Evolutionary conservation across 352 stramenopile species (phyloP).

Genomic region (Globisporangium echinulatum): DNA sequence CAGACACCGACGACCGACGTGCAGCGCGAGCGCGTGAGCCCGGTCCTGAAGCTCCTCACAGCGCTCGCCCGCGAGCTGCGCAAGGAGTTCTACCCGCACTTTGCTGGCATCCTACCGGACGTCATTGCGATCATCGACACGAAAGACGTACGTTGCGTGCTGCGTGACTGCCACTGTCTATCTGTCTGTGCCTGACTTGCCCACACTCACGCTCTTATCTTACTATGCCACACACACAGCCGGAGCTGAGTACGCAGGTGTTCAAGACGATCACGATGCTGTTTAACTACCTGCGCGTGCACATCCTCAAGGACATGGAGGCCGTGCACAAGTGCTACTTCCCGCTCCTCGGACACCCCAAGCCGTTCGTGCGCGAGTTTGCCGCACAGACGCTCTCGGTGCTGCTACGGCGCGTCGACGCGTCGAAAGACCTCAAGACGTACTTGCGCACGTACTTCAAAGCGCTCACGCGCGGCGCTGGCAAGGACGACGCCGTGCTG

Average conservation of each 20-base stretch:
- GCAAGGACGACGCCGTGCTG: conserved; percentile 56
- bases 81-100: conserved; percentile 86
- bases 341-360: conserved; percentile 75
- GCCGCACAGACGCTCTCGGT: conserved; percentile 83
- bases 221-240: conserved; percentile 18
- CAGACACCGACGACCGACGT: conserved; percentile 44
- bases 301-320: conserved; percentile 85
- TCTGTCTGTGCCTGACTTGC: neutral
- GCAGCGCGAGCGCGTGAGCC: conserved; percentile 60
- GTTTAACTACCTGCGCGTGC: conserved; percentile 80
- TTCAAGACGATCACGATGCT: conserved; percentile 90
- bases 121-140: conserved; percentile 79
- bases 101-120: conserved; percentile 46
- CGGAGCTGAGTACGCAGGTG: conserved; percentile 84
- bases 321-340: conserved; percentile 90
- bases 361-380: conserved; percentile 87
- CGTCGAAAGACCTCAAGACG: conserved; percentile 65
- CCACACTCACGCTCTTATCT: neutral
- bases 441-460: conserved; percentile 75
- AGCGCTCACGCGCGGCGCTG: conserved; percentile 63
- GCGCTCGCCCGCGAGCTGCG: conserved; percentile 75
- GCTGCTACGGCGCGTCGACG: conserved; percentile 74
- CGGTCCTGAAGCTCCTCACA: conserved; percentile 77
- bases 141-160: conserved; percentile 53
- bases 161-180: neutral